Evolutionary conservation across 306 rosid genomes (phyloP), one percentile per base, ranked within the genome.

Genomic region (Cicer arietinum): DNA sequence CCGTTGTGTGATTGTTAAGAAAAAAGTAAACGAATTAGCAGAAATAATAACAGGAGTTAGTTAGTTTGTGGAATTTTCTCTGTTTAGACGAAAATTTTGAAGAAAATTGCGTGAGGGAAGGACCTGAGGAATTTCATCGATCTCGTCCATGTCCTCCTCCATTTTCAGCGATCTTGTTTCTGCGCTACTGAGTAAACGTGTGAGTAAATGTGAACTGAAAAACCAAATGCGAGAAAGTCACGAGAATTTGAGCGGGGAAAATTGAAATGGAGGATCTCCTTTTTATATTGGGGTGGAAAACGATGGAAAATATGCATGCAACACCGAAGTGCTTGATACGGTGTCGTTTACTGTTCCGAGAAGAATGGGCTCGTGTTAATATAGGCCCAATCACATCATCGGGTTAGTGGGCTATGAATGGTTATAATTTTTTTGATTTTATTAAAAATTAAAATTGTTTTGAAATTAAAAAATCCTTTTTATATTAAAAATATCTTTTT

Each of bases 121-220:
- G 46, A 91, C 98, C 97, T 91, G 91, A 83, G 98, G 88, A 67
- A 75, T 88, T 9, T 92, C 87, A 76, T 94, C 97, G 60, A 87
- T 82, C 83, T 90, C 98, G 71, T 88, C 96, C 85, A 87, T 85
- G 76, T 88, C 97, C 85, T 87, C 98, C 85, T 91, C 97, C 98
- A 91, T 93, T 77, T 61, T 69, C 66, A 35, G 84, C 42, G 67
- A 77, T 73, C 67, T 68, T 22, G 75, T 10, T 67, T 73, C 71
- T 62, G 61, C 37, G 64, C 41, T 45, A 10, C 47, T 42, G 3
- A 40, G 25, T 14, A 16, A 57, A 40, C 66, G 41, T 22, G 20
- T 30, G 39, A 74, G 50, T 8, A 56, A 63, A 11, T 35, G 44
- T 52, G 64, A 52, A 61, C 25, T n/a, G 74, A 66, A 76, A 72